A percentile compares a stretch with the other conserved stretches of the same genome.
phyloP scores from a whole-genome alignment of 1,284 basidiomycete genomes.

The Anthracocystis walkeri region DNA sequence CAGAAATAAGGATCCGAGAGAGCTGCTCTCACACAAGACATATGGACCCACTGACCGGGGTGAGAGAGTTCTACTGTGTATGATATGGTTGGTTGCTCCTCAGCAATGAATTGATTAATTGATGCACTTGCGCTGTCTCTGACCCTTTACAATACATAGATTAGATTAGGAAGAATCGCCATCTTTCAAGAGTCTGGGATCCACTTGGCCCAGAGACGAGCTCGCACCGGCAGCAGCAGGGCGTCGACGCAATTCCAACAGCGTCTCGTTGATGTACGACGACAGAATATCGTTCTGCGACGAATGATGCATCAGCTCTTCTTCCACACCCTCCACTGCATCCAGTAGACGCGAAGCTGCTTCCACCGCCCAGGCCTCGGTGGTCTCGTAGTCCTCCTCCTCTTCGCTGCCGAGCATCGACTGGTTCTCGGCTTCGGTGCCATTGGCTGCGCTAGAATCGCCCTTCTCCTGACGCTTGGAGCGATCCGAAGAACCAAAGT shows the following conservation, averaged over 20 bases:
- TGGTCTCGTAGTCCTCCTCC: constrained; percentile 35
- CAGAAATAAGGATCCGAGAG: too few relatives aligned
- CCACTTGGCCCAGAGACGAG: constrained; percentile 8
- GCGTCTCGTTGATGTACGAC: constrained; percentile 61
- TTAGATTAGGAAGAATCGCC: neutral
- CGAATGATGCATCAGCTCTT: constrained; percentile 55
- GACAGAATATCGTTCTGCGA: constrained; percentile 65
- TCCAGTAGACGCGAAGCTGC: constrained; percentile 59
- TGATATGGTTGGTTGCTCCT: neutral
- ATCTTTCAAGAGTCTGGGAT: constrained; percentile 13
- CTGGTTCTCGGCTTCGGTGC: neutral
- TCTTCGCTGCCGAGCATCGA: constrained; percentile 9
- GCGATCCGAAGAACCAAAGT: constrained; percentile 40
- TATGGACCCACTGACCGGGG: too few relatives aligned
- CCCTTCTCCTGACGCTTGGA: constrained; percentile 3
- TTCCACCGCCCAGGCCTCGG: constrained; percentile 46
- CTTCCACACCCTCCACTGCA: constrained; percentile 55
- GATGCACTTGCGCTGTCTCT: neutral
- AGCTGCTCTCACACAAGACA: too few relatives aligned
- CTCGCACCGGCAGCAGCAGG: constrained; percentile 3
- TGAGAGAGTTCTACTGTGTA: too few relatives aligned
- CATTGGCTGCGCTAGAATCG: constrained; percentile 7
- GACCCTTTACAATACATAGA: neutral
- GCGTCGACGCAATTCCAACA: constrained; percentile 54
- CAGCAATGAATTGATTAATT: neutral